These are phyloP conservation scores for Hanseniaspora vineae DNA, from an alignment of 805 yeast species.

Conservation along the genomic window DNA sequence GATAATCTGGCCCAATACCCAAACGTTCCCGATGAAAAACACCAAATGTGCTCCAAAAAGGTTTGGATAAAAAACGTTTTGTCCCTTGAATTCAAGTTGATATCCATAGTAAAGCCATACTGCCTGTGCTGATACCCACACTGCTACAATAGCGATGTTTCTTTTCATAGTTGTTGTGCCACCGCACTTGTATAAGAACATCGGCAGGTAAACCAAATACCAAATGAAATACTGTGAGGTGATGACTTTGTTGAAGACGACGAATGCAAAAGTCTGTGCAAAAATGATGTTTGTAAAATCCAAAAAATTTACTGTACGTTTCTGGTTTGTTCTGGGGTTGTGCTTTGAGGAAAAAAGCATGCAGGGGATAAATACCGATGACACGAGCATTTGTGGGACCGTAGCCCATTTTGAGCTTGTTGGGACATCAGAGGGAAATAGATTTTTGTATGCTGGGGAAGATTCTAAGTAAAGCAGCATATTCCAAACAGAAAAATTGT, in stretches of 20 bases:
- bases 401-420: conserved; percentile 45
- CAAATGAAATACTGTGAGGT: conserved; percentile 95
- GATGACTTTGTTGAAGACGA: conserved; percentile 66
- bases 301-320: conserved; percentile 16
- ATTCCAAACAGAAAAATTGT: conserved; percentile 85
- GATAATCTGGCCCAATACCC: conserved; percentile 45
- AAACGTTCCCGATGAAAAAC: conserved; percentile 52
- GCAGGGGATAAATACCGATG: conserved; percentile 46
- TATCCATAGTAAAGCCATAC: conserved; percentile 73
- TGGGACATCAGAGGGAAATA: neutral
- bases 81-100: conserved; percentile 67
- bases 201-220: conserved; percentile 80
- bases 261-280: conserved; percentile 68
- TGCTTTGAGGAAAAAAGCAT: conserved; percentile 1
- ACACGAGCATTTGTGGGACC: conserved; percentile 62
- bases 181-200: conserved; percentile 34
- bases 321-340: neutral
- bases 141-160: conserved; percentile 18
- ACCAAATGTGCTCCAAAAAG: conserved; percentile 40
- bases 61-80: conserved; percentile 46
- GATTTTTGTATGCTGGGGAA: conserved; percentile 12
- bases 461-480: conserved; percentile 55
- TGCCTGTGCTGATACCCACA: conserved; percentile 67
- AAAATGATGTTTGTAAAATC: conserved; percentile 45
- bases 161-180: conserved; percentile 27